Conservation (phyloP, 768 basidiomycete species). For the Panaeolus papilionaceus region DNA sequence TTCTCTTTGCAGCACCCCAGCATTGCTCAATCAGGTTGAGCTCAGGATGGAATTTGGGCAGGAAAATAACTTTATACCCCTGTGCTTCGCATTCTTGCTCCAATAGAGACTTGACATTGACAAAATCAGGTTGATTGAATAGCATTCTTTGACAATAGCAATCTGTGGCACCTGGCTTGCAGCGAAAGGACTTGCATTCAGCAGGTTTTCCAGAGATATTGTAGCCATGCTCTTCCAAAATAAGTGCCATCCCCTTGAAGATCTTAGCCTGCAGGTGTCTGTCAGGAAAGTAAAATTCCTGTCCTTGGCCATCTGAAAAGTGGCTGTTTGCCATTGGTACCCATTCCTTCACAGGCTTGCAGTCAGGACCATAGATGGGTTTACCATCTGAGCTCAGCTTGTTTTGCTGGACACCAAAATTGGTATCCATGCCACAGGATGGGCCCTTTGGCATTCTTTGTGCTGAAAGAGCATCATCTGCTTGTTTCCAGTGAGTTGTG, state of each 20-base stretch:
- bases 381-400: slow-evolving; percentile 28
- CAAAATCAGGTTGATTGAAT: slow-evolving; percentile 50
- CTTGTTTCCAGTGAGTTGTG: slow-evolving; percentile 38
- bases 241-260: slow-evolving; percentile 48
- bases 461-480: slow-evolving; percentile 39
- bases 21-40: slow-evolving; percentile 19
- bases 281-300: slow-evolving; percentile 38
- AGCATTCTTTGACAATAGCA: slow-evolving; percentile 45
- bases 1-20: slow-evolving; percentile 17
- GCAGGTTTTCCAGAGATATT: too few relatives aligned
- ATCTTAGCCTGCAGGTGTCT: slow-evolving; percentile 31
- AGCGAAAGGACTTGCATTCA: slow-evolving; percentile 29
- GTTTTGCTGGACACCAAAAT: slow-evolving; percentile 27
- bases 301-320: slow-evolving; percentile 30
- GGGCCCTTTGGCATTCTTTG: slow-evolving; percentile 39
- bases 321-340: slow-evolving; percentile 37
- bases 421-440: slow-evolving; percentile 26
- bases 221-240: slow-evolving; percentile 36
- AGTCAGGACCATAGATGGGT: slow-evolving; percentile 28
- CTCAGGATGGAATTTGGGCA: slow-evolving; percentile 41
- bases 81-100: slow-evolving; percentile 31
- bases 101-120: slow-evolving; percentile 36
- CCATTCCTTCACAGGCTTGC: slow-evolving; percentile 33
- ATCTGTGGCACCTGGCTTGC: slow-evolving; percentile 17
- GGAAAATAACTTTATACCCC: slow-evolving; percentile 32